A percentile compares a stretch with the other conserved stretches of the same genome.
These are phyloP conservation scores for Narthecium ossifragum DNA, from an alignment of 106 monocot genomes.

Conservation along the genomic window DNA sequence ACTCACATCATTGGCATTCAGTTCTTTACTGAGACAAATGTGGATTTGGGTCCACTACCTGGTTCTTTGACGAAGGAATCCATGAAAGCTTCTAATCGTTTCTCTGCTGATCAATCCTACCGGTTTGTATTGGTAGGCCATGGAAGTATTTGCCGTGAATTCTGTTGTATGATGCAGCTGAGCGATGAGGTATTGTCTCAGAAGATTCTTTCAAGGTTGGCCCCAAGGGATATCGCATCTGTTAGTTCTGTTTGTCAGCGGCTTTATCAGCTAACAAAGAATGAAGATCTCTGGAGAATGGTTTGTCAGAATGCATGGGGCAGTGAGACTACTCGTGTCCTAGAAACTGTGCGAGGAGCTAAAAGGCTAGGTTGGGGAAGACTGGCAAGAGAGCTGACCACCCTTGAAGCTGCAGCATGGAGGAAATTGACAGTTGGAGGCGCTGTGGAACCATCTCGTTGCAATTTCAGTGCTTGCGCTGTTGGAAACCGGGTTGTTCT, in stretches of 20 bases:
- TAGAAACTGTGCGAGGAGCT: constrained; percentile 57
- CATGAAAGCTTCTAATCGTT: constrained; percentile 8
- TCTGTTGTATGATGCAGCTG: constrained; percentile 63
- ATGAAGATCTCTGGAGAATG: constrained; percentile 88
- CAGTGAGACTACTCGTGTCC: constrained; percentile 56
- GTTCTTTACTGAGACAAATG: constrained; percentile 63
- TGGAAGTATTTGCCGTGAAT: constrained; percentile 44
- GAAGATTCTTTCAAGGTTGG: constrained; percentile 66
- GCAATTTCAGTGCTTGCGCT: constrained; percentile 96
- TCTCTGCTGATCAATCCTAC: constrained; percentile 16
- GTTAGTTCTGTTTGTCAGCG: constrained; percentile 69
- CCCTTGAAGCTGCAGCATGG: constrained; percentile 92
- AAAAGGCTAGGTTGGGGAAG: constrained; percentile 76
- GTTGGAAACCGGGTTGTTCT: constrained; percentile 90
- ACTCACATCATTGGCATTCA: constrained; percentile 88
- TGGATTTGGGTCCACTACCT: constrained; percentile 73
- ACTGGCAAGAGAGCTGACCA: constrained; percentile 81
- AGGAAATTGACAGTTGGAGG: constrained; percentile 79
- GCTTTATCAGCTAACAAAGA: constrained; percentile 50
- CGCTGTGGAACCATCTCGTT: constrained; percentile 88
- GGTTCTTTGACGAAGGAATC: constrained; percentile 38
- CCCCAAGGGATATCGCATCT: constrained; percentile 84
- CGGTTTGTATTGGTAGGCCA: constrained; percentile 27
- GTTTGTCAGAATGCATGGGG: constrained; percentile 98
- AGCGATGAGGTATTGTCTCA: constrained; percentile 87